Evolutionary conservation across 108 stramenopile genomes (phyloP).

Genomic region (Fistulifera pelliculosa): DNA sequence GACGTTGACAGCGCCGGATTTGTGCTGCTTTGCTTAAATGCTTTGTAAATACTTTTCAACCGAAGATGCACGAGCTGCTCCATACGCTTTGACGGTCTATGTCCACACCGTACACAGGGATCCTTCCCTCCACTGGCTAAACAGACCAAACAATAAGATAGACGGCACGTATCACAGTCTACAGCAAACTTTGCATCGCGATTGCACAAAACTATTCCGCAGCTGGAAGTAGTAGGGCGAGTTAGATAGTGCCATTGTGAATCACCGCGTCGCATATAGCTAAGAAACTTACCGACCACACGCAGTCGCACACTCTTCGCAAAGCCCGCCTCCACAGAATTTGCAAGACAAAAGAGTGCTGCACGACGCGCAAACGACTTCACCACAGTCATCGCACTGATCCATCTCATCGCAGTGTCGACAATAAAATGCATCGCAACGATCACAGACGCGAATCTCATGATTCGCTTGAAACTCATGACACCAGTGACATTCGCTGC

Average conservation of each 20-base stretch:
- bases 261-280: background rate
- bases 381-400: constrained; percentile 89
- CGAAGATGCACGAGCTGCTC: constrained; percentile 87
- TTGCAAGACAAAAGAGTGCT: constrained; percentile 84
- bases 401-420: constrained; percentile 87
- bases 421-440: constrained; percentile 89
- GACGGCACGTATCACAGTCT: constrained; percentile 87
- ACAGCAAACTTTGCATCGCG: constrained; percentile 91
- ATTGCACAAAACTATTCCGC: constrained; percentile 86
- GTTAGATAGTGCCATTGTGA: background rate
- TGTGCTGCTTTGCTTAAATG: constrained; percentile 64
- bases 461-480: constrained; percentile 92
- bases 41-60: constrained; percentile 87
- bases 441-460: constrained; percentile 87
- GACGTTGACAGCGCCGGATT: constrained; percentile 14
- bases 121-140: constrained; percentile 83
- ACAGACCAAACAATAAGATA: constrained; percentile 87
- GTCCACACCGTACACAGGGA: constrained; percentile 83
- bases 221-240: constrained; percentile 24
- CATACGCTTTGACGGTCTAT: constrained; percentile 81
- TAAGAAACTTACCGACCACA: constrained; percentile 67
- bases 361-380: constrained; percentile 84
- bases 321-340: constrained; percentile 87
- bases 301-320: constrained; percentile 90
- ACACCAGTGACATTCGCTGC: constrained; percentile 82